Conservation (phyloP, 2,329 filamentous ascomycete genomes). For the Helminthosporium solani region DNA sequence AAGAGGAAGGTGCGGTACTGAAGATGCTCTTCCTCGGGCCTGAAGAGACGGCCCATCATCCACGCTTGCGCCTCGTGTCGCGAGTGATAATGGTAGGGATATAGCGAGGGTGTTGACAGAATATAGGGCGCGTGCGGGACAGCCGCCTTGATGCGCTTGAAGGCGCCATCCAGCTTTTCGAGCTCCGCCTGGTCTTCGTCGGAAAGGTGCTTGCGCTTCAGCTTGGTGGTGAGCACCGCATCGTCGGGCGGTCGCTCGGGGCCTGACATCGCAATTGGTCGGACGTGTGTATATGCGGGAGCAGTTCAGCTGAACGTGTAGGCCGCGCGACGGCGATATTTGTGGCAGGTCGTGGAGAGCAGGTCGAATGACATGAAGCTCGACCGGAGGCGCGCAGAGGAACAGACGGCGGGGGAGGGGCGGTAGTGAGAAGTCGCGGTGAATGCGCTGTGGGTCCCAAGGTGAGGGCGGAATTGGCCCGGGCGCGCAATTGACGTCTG, state of each 20-base stretch:
- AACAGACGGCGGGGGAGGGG: slow-evolving; percentile 5
- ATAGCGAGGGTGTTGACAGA: slow-evolving; percentile 49
- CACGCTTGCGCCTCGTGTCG: slow-evolving; percentile 44
- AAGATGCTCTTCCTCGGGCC: slow-evolving; percentile 56
- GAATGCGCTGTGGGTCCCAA: slow-evolving; percentile 3
- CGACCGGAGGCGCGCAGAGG: slow-evolving; percentile 1
- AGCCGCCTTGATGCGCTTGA: slow-evolving; percentile 46
- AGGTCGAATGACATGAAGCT: slow-evolving; percentile 16
- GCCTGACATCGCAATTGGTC: slow-evolving; percentile 23
- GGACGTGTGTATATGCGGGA: not conserved
- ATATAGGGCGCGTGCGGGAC: slow-evolving; percentile 50
- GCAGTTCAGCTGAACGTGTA: not conserved
- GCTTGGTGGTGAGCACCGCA: slow-evolving; percentile 25
- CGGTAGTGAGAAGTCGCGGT: slow-evolving; percentile 6
- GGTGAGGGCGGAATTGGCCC: not conserved
- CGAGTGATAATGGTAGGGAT: slow-evolving; percentile 47
- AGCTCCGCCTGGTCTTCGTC: slow-evolving; percentile 40
- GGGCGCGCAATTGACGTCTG: slow-evolving; percentile 9
- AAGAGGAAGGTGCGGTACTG: slow-evolving; percentile 65
- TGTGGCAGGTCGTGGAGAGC: slow-evolving; percentile 1
- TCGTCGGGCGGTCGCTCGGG: slow-evolving; percentile 24
- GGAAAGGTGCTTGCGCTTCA: slow-evolving; percentile 31
- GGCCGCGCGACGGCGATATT: slow-evolving; percentile 7
- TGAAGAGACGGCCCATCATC: slow-evolving; percentile 55
- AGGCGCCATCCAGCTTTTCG: slow-evolving; percentile 42